Percentiles rank a stretch among this genome's conserved stretches.
Evolutionary conservation across 2,329 filamentous ascomycete genomes (phyloP).

Genomic region (Magnaporthiopsis poae): DNA sequence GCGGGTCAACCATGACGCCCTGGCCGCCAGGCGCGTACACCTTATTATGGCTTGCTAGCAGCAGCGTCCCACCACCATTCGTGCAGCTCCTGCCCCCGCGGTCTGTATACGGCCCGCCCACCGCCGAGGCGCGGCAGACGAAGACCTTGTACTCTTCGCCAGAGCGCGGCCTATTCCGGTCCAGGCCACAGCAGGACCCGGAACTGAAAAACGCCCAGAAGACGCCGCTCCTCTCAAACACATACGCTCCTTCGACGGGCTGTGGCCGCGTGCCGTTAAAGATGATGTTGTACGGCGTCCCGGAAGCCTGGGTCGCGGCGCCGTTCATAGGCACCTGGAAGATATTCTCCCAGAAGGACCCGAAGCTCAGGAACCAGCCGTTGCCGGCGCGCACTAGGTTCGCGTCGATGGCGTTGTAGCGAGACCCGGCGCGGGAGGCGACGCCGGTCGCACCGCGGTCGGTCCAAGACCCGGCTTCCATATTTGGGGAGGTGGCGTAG

Average conservation of each 20-base stretch:
- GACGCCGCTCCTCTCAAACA: conserved; percentile 44
- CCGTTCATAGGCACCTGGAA: conserved; percentile 46
- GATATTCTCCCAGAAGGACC: conserved; percentile 58
- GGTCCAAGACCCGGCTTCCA: conserved; percentile 50
- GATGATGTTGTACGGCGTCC: conserved; percentile 30
- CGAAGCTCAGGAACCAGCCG: conserved; percentile 47
- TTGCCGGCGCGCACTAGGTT: conserved; percentile 39
- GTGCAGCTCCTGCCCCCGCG: conserved; percentile 42
- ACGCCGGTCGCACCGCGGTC: conserved; percentile 49
- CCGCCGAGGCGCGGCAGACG: conserved; percentile 46
- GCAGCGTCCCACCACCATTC: conserved; percentile 45
- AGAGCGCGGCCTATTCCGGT: conserved; percentile 36
- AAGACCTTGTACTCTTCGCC: conserved; percentile 58
- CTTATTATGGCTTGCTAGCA: conserved; percentile 45
- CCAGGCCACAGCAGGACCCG: conserved; percentile 54
- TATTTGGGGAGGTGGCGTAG: conserved; percentile 32
- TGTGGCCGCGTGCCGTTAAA: background rate
- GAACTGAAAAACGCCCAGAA: conserved; percentile 57
- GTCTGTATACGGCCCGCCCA: conserved; percentile 48
- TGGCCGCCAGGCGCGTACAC: conserved; percentile 56
- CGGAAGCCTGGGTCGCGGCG: conserved; percentile 17
- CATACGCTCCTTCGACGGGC: conserved; percentile 40
- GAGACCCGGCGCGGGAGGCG: conserved; percentile 28
- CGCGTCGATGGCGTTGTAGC: conserved; percentile 53
- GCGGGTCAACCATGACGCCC: conserved; percentile 42